Conservation (phyloP, 23 red algal genomes). For the Gracilaria caudata region DNA sequence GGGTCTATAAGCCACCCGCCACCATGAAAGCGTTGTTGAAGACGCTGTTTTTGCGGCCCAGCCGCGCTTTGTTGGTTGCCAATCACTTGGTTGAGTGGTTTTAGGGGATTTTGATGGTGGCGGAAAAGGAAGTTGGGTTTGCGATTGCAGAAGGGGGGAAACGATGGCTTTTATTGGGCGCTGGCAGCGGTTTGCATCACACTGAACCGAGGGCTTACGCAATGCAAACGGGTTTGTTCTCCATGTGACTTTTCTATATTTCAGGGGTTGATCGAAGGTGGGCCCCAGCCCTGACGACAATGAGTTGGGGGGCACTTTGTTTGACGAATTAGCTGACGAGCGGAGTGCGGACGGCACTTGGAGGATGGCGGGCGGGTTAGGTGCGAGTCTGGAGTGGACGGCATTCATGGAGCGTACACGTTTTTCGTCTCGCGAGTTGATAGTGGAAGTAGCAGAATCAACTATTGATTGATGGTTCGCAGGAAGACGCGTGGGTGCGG, state of each 20-base stretch:
- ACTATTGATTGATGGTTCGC: not conserved
- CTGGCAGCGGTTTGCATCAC: not conserved
- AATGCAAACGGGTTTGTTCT: not conserved
- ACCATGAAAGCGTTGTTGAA: not conserved
- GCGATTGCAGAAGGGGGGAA: not conserved
- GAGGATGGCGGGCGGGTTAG: not conserved
- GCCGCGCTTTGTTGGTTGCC: not conserved
- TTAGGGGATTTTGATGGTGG: slow-evolving; percentile 4
- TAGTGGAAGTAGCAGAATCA: too few species aligned
- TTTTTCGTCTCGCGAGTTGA: not conserved
- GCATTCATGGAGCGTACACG: not conserved
- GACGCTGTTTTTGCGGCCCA: not conserved
- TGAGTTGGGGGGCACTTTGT: too few species aligned
- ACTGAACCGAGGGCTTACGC: not conserved
- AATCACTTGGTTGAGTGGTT: not conserved
- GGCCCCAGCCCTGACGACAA: too few species aligned
- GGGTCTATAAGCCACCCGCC: not conserved
- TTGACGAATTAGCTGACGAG: not conserved
- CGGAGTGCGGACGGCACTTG: not conserved
- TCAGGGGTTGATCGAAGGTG: not conserved
- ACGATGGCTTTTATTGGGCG: not conserved
- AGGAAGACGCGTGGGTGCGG: not conserved
- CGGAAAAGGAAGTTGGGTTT: not conserved
- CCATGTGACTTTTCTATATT: not conserved
- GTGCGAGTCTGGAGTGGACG: not conserved